phyloP scores from a whole-genome alignment of 2,329 filamentous ascomycete species.

The Diaporthe citri region DNA sequence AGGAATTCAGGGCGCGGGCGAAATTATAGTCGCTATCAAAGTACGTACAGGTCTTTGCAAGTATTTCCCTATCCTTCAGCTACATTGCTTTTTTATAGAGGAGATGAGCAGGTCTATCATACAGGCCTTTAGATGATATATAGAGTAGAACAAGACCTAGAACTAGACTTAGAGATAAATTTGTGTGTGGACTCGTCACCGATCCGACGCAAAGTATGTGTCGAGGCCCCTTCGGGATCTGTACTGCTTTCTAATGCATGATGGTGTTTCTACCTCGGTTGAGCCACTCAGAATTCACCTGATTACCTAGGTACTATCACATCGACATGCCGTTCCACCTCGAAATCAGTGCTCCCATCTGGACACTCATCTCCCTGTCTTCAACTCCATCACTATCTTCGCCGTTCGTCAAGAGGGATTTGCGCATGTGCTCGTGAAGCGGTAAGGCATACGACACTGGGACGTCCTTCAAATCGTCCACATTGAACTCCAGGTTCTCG shows the following conservation, averaged over 20 bases:
- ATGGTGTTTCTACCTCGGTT: not conserved
- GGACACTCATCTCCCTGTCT: not conserved
- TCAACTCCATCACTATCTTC: not conserved
- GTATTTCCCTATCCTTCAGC: not conserved
- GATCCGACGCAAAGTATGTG: not conserved
- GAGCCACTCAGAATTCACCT: too few species aligned
- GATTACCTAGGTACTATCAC: not conserved
- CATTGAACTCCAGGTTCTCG: conserved; percentile 4
- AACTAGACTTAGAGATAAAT: not conserved
- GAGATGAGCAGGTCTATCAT: not conserved
- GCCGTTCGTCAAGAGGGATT: not conserved
- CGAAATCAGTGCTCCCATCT: conserved; percentile 10
- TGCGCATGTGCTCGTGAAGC: not conserved
- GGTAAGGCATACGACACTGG: conserved; percentile 6
- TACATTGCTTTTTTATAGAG: not conserved
- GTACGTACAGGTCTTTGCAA: not conserved
- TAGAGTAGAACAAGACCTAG: not conserved
- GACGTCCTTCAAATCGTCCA: conserved; percentile 2
- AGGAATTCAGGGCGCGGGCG: conserved; percentile 52
- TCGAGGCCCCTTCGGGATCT: not conserved
- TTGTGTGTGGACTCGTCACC: not conserved
- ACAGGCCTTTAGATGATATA: not conserved
- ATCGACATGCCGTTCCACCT: conserved; percentile 10
- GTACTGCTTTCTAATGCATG: not conserved
- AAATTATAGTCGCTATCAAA: conserved; percentile 49